Conservation (phyloP, 768 basidiomycete species). For the Lactifluus subvellereus region DNA sequence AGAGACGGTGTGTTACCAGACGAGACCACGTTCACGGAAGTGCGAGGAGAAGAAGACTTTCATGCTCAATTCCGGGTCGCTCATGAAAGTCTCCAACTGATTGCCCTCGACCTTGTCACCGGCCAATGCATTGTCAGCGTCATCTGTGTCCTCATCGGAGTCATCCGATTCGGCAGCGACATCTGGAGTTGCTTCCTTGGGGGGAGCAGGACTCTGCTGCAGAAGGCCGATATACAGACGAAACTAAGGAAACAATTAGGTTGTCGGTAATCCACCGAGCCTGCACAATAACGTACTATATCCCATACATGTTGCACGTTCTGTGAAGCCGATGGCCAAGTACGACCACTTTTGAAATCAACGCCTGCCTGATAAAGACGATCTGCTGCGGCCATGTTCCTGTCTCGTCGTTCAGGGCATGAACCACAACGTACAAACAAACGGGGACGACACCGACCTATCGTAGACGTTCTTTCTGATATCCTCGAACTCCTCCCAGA, state of each 20-base stretch:
- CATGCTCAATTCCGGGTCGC: slow-evolving; percentile 51
- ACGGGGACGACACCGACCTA: slow-evolving; percentile 35
- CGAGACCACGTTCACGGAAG: slow-evolving; percentile 60
- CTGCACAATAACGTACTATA: slow-evolving; percentile 39
- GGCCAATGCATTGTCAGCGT: slow-evolving; percentile 32
- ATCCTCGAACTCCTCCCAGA: slow-evolving; percentile 63
- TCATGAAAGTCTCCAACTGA: slow-evolving; percentile 46
- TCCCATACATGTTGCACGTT: slow-evolving; percentile 51
- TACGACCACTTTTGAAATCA: slow-evolving; percentile 46
- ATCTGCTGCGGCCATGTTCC: slow-evolving; percentile 43
- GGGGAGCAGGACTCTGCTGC: slow-evolving; percentile 22
- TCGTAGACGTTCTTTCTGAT: slow-evolving; percentile 38
- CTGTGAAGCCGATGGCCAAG: slow-evolving; percentile 34
- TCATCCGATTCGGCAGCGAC: slow-evolving; percentile 21
- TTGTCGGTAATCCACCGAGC: neutral
- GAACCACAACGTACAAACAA: neutral
- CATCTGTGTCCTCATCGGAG: slow-evolving; percentile 26
- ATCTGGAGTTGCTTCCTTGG: slow-evolving; percentile 23
- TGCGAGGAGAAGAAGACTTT: slow-evolving; percentile 67
- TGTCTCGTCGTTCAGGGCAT: slow-evolving; percentile 26
- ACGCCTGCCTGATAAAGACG: slow-evolving; percentile 51
- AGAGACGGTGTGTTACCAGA: slow-evolving; percentile 42
- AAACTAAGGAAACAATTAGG: slow-evolving; percentile 41
- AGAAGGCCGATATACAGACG: slow-evolving; percentile 54
- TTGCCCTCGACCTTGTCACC: slow-evolving; percentile 19